These are phyloP conservation scores for Teunomyces kruisii DNA, from an alignment of 805 yeast species.

Conservation along the genomic window DNA sequence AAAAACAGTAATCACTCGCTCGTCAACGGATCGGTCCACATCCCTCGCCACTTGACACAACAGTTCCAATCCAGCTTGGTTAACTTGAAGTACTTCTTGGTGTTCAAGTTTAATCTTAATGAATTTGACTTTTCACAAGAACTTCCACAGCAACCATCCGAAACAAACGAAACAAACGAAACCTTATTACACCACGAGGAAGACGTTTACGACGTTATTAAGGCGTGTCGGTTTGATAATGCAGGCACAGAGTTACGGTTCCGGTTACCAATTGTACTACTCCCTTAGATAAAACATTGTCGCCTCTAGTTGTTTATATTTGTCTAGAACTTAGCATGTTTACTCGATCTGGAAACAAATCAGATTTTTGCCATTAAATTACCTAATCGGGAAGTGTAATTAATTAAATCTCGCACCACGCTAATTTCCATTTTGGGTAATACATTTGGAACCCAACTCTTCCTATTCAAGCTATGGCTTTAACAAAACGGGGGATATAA, in stretches of 20 bases:
- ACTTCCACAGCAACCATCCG: neutral
- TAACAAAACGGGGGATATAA: neutral
- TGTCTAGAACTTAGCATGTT: neutral
- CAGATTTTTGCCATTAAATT: neutral
- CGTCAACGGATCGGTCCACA: constrained; percentile 26
- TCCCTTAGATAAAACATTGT: neutral
- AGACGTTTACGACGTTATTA: constrained; percentile 6
- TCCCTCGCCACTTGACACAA: constrained; percentile 31
- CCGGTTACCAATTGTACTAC: constrained; percentile 20
- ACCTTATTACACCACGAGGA: constrained; percentile 4
- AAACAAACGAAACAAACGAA: neutral
- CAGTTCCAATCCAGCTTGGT: constrained; percentile 39
- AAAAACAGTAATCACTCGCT: constrained; percentile 8
- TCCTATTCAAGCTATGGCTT: neutral
- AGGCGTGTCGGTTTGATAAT: constrained; percentile 21
- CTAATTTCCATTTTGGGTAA: neutral
- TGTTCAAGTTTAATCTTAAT: constrained; percentile 35
- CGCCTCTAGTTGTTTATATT: too few species aligned
- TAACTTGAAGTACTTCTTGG: constrained; percentile 35
- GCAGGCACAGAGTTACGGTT: constrained; percentile 30
- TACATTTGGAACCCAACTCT: neutral
- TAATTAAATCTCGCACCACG: neutral
- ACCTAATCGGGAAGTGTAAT: neutral
- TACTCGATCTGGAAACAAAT: neutral
- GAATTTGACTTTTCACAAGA: constrained; percentile 17